Percentiles rank a stretch among this genome's conserved stretches.
phyloP scores from a whole-genome alignment of 345 rosid genomes.

The Eucalyptus marginata region DNA sequence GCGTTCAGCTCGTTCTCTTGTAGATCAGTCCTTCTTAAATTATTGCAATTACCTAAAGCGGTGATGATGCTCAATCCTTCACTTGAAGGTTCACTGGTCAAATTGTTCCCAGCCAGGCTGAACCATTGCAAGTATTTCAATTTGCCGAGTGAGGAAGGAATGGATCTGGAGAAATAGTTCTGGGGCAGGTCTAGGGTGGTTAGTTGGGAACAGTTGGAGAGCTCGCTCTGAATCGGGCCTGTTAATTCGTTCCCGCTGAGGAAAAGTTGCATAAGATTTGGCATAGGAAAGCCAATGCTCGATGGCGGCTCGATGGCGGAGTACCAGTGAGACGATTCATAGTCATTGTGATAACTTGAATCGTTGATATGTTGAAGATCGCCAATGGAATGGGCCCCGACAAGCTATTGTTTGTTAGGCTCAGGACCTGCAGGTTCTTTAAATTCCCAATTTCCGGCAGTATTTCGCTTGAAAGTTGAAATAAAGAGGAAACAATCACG shows the following conservation, averaged over 20 bases:
- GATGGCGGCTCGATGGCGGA: not conserved
- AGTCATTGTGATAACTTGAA: not conserved
- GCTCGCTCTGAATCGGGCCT: not conserved
- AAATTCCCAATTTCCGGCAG: not conserved
- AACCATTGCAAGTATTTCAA: not conserved
- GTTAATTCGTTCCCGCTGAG: fast-evolving
- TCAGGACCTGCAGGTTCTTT: not conserved
- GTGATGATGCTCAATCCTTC: not conserved
- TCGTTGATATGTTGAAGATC: not conserved
- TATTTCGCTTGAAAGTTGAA: not conserved
- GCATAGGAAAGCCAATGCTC: not conserved
- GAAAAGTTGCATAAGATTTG: not conserved
- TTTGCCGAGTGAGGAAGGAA: not conserved
- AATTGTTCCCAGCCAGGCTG: not conserved
- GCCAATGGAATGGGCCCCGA: not conserved
- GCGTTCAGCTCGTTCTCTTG: not conserved
- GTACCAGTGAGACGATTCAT: not conserved
- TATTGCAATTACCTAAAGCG: not conserved
- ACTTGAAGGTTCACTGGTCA: not conserved
- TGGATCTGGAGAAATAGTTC: not conserved
- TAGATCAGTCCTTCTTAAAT: not conserved
- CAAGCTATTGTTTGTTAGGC: not conserved
- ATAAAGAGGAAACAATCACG: not conserved
- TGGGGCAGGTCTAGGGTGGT: not conserved
- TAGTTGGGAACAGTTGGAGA: not conserved